These are phyloP conservation scores for Penicillium canariense DNA, from an alignment of 495 filamentous ascomycete species.

Conservation along the genomic window DNA sequence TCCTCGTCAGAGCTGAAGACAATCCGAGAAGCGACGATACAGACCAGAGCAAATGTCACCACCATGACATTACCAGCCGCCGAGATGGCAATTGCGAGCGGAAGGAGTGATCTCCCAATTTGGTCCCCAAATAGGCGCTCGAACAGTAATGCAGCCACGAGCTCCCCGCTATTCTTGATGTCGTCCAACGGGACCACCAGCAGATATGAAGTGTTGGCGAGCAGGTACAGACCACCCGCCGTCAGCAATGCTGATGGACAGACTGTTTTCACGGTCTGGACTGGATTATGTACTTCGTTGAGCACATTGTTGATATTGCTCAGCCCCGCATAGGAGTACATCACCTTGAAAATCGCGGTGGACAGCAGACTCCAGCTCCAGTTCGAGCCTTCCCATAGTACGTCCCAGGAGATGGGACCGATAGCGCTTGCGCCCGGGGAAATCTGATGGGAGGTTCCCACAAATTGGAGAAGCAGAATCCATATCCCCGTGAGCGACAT, in stretches of 20 bases:
- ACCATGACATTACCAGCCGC: constrained; percentile 77
- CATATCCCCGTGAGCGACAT: constrained; percentile 45
- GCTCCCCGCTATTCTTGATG: constrained; percentile 63
- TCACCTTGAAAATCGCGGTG: constrained; percentile 69
- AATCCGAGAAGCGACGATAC: constrained; percentile 1
- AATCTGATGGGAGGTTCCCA: constrained; percentile 17
- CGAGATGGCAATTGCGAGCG: constrained; percentile 63
- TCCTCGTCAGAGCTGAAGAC: neutral
- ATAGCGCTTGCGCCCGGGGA: neutral
- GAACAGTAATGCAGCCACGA: constrained; percentile 69
- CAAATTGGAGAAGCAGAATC: constrained; percentile 35
- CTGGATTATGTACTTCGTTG: constrained; percentile 69
- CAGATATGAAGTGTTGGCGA: constrained; percentile 71
- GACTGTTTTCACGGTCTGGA: constrained; percentile 64
- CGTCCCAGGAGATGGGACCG: constrained; percentile 29
- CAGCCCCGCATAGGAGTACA: constrained; percentile 68
- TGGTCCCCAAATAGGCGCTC: constrained; percentile 60
- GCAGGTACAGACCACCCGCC: constrained; percentile 59
- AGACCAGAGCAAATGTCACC: constrained; percentile 63
- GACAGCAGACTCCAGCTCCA: constrained; percentile 53
- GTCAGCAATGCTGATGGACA: constrained; percentile 60
- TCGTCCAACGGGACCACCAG: constrained; percentile 65
- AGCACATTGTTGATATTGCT: constrained; percentile 74
- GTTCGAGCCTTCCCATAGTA: constrained; percentile 42
- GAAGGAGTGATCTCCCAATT: constrained; percentile 56